A percentile compares a stretch with the other conserved stretches of the same genome.
Evolutionary conservation across 2,329 filamentous ascomycete species (phyloP).

Genomic region (Orbilia javanica): DNA sequence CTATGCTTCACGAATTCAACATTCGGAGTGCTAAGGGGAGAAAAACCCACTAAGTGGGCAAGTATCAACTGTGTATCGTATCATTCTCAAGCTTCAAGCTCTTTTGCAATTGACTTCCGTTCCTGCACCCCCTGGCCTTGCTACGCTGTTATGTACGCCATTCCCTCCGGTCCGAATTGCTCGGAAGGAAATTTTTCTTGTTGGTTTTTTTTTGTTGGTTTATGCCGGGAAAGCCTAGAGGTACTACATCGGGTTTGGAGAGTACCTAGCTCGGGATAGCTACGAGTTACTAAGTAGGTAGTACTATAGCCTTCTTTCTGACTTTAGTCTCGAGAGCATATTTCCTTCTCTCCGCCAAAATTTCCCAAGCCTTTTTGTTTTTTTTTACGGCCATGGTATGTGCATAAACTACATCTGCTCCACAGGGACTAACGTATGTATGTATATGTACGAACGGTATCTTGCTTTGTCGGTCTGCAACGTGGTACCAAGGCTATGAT

Average conservation of each 20-base stretch:
- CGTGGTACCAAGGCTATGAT: slow-evolving; percentile 43
- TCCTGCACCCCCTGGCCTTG: neutral
- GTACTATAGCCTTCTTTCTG: neutral
- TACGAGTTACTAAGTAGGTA: neutral
- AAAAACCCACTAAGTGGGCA: neutral
- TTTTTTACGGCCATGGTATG: slow-evolving; percentile 20
- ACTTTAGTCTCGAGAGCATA: neutral
- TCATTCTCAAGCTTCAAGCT: slow-evolving; percentile 13
- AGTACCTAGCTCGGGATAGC: neutral
- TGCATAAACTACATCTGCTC: neutral
- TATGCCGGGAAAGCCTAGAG: neutral
- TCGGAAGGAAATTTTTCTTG: slow-evolving; percentile 31
- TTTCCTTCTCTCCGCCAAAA: neutral
- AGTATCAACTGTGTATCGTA: slow-evolving; percentile 16
- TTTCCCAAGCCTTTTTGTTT: neutral
- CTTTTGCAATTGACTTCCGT: neutral
- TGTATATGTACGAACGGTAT: slow-evolving; percentile 12
- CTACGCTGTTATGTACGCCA: neutral
- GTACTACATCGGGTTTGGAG: slow-evolving; percentile 2
- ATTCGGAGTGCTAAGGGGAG: neutral
- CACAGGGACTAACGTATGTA: neutral
- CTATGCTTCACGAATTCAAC: neutral
- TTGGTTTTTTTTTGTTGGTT: no score
- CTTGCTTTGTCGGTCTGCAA: slow-evolving; percentile 37
- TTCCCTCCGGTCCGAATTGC: slow-evolving; percentile 49